Percentiles rank a stretch among this genome's conserved stretches.
phyloP scores from a whole-genome alignment of 805 yeast genomes.

The Wickerhamomyces kurtzmanii region DNA sequence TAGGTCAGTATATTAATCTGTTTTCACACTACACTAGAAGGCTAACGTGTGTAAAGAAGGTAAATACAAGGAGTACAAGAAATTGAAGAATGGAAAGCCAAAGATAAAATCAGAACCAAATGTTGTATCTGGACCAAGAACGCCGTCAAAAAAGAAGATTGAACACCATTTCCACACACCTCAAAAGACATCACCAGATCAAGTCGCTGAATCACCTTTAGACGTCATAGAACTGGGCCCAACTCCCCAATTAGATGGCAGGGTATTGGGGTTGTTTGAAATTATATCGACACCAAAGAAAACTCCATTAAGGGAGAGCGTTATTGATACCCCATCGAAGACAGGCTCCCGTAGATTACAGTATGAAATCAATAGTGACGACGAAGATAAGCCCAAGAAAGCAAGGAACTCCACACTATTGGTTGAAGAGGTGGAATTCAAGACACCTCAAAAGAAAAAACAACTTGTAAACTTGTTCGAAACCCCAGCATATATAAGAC shows the following conservation, averaged over 20 bases:
- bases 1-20: conserved; percentile 15
- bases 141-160: conserved; percentile 1
- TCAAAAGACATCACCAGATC: conserved; percentile 13
- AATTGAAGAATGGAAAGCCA: conserved; percentile 12
- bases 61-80: conserved; percentile 24
- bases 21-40: neutral
- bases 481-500: conserved; percentile 41
- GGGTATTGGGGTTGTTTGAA: conserved; percentile 67
- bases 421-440: conserved; percentile 1
- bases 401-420: too few species aligned
- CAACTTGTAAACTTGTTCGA: conserved; percentile 6
- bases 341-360: neutral
- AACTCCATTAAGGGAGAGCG: conserved; percentile 7
- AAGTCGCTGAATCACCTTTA: conserved; percentile 4
- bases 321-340: conserved; percentile 1
- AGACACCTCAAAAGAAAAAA: conserved; percentile 6
- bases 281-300: conserved; percentile 8
- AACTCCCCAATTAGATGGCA: conserved; percentile 78
- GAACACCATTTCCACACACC: conserved; percentile 10
- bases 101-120: conserved; percentile 1
- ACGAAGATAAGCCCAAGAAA: neutral
- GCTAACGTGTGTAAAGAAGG: conserved; percentile 3
- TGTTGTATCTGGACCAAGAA: conserved; percentile 1
- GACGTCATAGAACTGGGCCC: conserved; percentile 53
- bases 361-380: neutral